Conservation (phyloP, 1,139 yeast genomes). For the Yamadazyma siamensis region DNA sequence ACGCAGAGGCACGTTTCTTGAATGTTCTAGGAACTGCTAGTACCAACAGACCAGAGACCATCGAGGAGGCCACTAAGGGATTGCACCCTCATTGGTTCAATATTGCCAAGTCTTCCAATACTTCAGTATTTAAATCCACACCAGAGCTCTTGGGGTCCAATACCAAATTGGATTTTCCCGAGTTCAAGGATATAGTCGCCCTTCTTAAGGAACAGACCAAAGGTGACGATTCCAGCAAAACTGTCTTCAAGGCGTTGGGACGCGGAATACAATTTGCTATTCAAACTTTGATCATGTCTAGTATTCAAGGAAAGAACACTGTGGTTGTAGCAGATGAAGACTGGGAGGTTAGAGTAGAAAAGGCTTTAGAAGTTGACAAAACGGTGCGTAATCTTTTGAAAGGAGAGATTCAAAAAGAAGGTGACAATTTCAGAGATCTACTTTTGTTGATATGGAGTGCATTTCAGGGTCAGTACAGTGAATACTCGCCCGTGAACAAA, state of each 20-base stretch:
- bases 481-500: constrained; percentile 8
- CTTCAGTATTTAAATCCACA: constrained; percentile 40
- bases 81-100: constrained; percentile 74
- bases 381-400: constrained; percentile 41
- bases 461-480: constrained; percentile 22
- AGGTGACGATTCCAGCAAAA: constrained; percentile 16
- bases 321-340: constrained; percentile 67
- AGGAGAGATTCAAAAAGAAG: constrained; percentile 17
- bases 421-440: constrained; percentile 16
- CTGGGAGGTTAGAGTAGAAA: constrained; percentile 73
- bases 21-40: constrained; percentile 64
- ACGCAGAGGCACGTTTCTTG: constrained; percentile 64
- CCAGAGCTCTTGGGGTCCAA: constrained; percentile 40
- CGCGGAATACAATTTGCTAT: constrained; percentile 46
- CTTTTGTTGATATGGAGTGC: constrained; percentile 26
- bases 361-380: constrained; percentile 63
- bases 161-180: constrained; percentile 40
- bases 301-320: constrained; percentile 49
- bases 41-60: constrained; percentile 62
- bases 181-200: constrained; percentile 30
- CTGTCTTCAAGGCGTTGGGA: constrained; percentile 29
- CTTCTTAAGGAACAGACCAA: constrained; percentile 26
- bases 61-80: constrained; percentile 82
- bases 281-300: constrained; percentile 63
- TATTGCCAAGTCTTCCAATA: constrained; percentile 41